A percentile compares a stretch with the other conserved stretches of the same genome.
Conservation (phyloP, 2,329 filamentous ascomycete genomes). For the Aureobasidium uvarum region DNA sequence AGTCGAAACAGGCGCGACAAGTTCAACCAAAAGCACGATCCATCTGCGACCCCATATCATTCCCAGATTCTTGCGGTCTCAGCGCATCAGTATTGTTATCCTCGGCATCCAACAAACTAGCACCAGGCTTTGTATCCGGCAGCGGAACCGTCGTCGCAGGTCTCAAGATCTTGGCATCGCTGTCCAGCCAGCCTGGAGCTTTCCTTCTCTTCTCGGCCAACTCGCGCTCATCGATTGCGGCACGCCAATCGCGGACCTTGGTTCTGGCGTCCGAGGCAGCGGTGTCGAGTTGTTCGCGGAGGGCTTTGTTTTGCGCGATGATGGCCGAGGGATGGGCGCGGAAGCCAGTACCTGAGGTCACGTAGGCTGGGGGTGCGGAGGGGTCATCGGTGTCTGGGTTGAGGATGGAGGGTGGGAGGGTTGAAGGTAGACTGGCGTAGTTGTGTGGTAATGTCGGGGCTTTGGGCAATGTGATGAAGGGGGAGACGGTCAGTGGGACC, state of each 20-base stretch:
- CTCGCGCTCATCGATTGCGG: constrained; percentile 62
- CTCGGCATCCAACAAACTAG: constrained; percentile 32
- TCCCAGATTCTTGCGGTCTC: constrained; percentile 32
- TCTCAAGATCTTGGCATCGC: constrained; percentile 65
- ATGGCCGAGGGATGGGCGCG: constrained; percentile 87
- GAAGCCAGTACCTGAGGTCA: constrained; percentile 72
- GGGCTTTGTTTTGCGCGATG: constrained; percentile 71
- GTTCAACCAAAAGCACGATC: constrained; percentile 39
- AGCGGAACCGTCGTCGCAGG: constrained; percentile 54
- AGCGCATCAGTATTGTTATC: constrained; percentile 28
- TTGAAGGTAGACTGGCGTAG: constrained; percentile 85
- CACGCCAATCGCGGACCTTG: constrained; percentile 68
- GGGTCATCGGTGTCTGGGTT: constrained; percentile 40
- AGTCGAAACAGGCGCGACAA: not conserved
- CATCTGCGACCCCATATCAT: constrained; percentile 40
- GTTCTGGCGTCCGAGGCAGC: constrained; percentile 66
- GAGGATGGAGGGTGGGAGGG: constrained; percentile 71
- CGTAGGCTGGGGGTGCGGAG: constrained; percentile 58
- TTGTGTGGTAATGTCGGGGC: constrained; percentile 92
- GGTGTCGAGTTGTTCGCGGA: constrained; percentile 71
- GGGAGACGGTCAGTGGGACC: constrained; percentile 88
- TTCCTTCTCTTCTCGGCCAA: constrained; percentile 76
- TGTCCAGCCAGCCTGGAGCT: constrained; percentile 78
- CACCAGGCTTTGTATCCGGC: constrained; percentile 26
- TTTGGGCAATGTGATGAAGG: constrained; percentile 86